Evolutionary conservation across 2,329 filamentous ascomycete species (phyloP).

Genomic region (Fusarium graminum): DNA sequence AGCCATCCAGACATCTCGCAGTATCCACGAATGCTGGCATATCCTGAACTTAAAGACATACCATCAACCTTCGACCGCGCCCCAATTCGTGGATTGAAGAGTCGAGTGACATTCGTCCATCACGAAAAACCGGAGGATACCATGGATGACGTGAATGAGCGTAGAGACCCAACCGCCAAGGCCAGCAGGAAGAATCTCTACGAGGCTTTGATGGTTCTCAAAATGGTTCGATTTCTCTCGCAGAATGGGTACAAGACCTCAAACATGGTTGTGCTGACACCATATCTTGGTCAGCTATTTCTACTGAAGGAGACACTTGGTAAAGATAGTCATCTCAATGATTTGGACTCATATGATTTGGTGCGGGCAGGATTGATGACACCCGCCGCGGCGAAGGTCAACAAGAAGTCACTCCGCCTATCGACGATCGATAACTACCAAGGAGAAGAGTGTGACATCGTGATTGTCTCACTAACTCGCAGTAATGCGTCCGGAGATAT

Average conservation of each 20-base stretch:
- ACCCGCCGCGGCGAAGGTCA: constrained; percentile 62
- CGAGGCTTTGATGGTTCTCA: constrained; percentile 75
- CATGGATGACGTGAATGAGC: constrained; percentile 59
- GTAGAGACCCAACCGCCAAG: constrained; percentile 62
- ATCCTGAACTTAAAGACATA: constrained; percentile 71
- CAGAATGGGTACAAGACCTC: constrained; percentile 78
- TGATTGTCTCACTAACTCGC: constrained; percentile 75
- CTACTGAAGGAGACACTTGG: constrained; percentile 67
- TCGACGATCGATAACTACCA: constrained; percentile 88
- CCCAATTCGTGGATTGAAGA: constrained; percentile 67
- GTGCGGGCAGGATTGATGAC: constrained; percentile 70
- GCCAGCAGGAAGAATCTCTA: constrained; percentile 71
- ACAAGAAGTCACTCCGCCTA: constrained; percentile 68
- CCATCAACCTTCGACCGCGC: constrained; percentile 62
- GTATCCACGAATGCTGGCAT: constrained; percentile 69
- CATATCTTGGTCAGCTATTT: constrained; percentile 77
- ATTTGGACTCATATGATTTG: constrained; percentile 75
- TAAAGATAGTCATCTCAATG: constrained; percentile 73
- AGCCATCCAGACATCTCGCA: constrained; percentile 77
- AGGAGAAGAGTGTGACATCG: constrained; percentile 80
- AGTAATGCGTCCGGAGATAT: constrained; percentile 75
- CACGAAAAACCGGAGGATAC: constrained; percentile 68
- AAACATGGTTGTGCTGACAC: constrained; percentile 76
- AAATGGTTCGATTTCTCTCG: constrained; percentile 73
- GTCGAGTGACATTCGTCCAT: constrained; percentile 75